phyloP scores from a whole-genome alignment of 345 rosid genomes.

The Isatis tinctoria region DNA sequence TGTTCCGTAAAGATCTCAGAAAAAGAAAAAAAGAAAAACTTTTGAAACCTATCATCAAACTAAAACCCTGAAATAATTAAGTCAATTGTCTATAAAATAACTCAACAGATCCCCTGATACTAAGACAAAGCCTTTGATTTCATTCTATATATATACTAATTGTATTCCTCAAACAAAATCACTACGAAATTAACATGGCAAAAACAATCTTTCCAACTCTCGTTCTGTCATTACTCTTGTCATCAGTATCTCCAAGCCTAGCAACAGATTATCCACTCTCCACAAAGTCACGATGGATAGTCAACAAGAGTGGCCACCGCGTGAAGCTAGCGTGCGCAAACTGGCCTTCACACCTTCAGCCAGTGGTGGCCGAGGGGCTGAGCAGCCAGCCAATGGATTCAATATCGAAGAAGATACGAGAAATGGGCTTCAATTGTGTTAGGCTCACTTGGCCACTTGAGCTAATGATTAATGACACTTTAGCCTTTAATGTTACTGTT shows the following conservation, averaged over 20 bases:
- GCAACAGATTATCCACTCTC: conserved; percentile 39
- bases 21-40: too few relatives aligned
- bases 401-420: conserved; percentile 34
- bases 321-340: conserved; percentile 70
- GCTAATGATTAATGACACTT: conserved; percentile 52
- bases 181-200: conserved; percentile 20
- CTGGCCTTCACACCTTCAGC: conserved; percentile 63
- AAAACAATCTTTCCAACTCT: background rate
- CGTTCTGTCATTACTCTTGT: conserved; percentile 5
- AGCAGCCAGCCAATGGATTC: conserved; percentile 56
- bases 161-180: background rate
- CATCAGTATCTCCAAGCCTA: background rate
- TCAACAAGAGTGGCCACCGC: conserved; percentile 43
- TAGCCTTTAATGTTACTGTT: conserved; percentile 47
- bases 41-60: conserved; percentile 1
- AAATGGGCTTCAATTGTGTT: conserved; percentile 67
- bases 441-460: conserved; percentile 71
- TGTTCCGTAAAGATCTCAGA: conserved; percentile 2
- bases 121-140: background rate
- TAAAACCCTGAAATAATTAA: background rate
- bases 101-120: conserved; percentile 15
- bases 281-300: conserved; percentile 54
- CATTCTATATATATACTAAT: background rate
- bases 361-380: conserved; percentile 71
- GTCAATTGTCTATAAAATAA: background rate